Conservation (phyloP, 2,329 filamentous ascomycete genomes). For the Acephala macrosclerotiorum region DNA sequence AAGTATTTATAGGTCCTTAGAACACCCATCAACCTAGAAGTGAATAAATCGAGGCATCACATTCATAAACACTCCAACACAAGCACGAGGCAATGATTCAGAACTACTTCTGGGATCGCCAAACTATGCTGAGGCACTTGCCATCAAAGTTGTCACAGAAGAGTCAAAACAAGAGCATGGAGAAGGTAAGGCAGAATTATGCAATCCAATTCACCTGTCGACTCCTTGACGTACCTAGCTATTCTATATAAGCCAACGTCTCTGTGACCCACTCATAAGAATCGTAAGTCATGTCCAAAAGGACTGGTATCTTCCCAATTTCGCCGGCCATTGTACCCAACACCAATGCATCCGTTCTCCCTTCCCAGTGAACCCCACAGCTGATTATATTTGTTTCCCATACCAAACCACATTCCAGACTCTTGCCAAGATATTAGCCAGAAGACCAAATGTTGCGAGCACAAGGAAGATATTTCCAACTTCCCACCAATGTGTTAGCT, state of each 20-base stretch:
- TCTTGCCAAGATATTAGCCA: conserved; percentile 37
- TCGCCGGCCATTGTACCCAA: conserved; percentile 5
- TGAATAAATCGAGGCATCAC: no score
- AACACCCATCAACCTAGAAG: no score
- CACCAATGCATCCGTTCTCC: not conserved
- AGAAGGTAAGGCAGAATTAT: no score
- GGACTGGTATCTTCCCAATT: conserved; percentile 24
- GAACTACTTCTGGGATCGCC: no score
- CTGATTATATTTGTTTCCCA: conserved; percentile 16
- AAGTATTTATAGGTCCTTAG: no score
- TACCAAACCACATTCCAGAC: conserved; percentile 34
- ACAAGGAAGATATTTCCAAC: conserved; percentile 43
- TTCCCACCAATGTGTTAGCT: conserved; percentile 42
- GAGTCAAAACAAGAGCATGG: no score
- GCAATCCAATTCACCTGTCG: not conserved
- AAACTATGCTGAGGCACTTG: no score
- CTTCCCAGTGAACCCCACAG: not conserved
- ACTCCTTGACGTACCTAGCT: not conserved
- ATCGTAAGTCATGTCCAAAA: conserved; percentile 16
- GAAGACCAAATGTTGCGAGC: conserved; percentile 38
- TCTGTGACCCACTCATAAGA: conserved; percentile 1
- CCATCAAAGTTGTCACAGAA: no score
- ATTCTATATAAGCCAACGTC: not conserved
- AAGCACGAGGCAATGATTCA: no score
- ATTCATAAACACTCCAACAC: no score